Conservation (phyloP, 176 grass and related monocot genomes). For the Cenchrus americanus region DNA sequence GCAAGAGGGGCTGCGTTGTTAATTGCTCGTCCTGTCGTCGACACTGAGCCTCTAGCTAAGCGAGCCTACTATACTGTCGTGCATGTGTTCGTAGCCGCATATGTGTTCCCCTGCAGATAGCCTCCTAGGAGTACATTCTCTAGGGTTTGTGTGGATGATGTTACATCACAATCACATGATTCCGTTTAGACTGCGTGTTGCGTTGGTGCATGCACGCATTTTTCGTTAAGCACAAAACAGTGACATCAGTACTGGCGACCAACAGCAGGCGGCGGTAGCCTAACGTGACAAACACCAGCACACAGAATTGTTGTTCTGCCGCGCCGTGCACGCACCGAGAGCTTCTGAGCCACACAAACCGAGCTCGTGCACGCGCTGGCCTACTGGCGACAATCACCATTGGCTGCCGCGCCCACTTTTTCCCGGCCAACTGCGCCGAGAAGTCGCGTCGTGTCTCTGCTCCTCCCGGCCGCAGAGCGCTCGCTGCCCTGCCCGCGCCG, state of each 20-base stretch:
- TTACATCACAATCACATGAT: not conserved
- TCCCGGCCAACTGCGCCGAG: not conserved
- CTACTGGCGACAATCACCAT: not conserved
- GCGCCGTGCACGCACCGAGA: not conserved
- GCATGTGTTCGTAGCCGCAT: conserved; percentile 20
- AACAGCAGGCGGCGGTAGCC: not conserved
- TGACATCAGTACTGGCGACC: not conserved
- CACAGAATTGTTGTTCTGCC: not conserved
- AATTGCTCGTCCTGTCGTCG: not conserved
- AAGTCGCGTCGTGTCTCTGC: conserved; percentile 22
- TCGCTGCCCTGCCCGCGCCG: no score
- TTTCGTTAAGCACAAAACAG: not conserved
- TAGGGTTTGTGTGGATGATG: conserved; percentile 7
- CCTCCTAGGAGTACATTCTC: not conserved
- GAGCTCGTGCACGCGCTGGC: not conserved
- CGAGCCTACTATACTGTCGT: not conserved
- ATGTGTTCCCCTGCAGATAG: not conserved
- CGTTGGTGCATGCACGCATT: not conserved
- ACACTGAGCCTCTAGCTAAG: not conserved
- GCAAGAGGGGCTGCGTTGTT: not conserved
- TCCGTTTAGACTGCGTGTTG: not conserved
- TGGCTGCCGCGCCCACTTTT: not conserved
- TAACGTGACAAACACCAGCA: not conserved
- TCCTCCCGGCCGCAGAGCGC: no score
- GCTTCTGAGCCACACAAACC: not conserved